Percentiles rank a stretch among this genome's conserved stretches.
phyloP scores from a whole-genome alignment of 352 stramenopile genomes.

The Phytophthora citrophthora region DNA sequence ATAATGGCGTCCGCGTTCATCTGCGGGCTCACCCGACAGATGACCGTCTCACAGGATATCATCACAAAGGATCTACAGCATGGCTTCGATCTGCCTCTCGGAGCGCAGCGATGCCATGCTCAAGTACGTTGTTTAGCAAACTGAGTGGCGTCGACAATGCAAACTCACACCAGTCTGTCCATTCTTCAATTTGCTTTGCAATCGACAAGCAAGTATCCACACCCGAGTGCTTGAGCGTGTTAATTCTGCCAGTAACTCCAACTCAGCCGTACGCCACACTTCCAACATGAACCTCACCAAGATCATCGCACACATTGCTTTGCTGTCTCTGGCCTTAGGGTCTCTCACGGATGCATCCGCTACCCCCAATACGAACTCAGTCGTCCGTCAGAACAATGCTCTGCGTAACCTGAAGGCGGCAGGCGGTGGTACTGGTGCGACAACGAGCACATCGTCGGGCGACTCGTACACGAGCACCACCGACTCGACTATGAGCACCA shows the following conservation, averaged over 20 bases:
- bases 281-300: slow-evolving; percentile 39
- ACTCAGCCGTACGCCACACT: slow-evolving; percentile 15
- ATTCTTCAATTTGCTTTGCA: slow-evolving; percentile 36
- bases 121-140: too few relatives aligned
- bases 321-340: slow-evolving; percentile 28
- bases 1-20: background rate
- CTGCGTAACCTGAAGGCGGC: slow-evolving; percentile 27
- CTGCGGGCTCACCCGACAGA: slow-evolving; percentile 1
- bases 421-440: slow-evolving; percentile 18
- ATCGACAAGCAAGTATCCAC: slow-evolving; percentile 13
- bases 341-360: slow-evolving; percentile 20
- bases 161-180: slow-evolving; percentile 3
- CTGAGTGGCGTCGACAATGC: background rate
- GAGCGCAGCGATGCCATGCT: background rate
- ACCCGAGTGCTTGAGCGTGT: slow-evolving; percentile 1
- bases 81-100: slow-evolving; percentile 11
- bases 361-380: slow-evolving; percentile 6
- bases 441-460: slow-evolving; percentile 20
- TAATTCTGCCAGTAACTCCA: slow-evolving; percentile 8
- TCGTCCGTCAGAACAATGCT: slow-evolving; percentile 12
- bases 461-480: slow-evolving; percentile 23
- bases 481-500: slow-evolving; percentile 5
- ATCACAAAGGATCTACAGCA: slow-evolving; percentile 28
- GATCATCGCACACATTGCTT: slow-evolving; percentile 32
- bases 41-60: slow-evolving; percentile 23